phyloP scores from a whole-genome alignment of 192 early-diverging fungal species.

The Rhizophagus clarus region DNA sequence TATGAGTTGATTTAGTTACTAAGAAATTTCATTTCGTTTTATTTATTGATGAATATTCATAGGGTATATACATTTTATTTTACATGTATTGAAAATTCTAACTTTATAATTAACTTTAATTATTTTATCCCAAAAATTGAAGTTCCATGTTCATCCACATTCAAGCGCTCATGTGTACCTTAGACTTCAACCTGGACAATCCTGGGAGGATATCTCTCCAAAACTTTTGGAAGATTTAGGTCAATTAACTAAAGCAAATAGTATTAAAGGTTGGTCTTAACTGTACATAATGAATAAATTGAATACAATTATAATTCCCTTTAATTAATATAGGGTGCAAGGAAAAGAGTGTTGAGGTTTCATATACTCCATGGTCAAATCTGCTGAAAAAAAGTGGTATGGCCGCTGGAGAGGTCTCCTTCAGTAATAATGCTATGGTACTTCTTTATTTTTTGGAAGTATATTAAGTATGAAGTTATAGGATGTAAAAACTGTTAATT shows the following conservation, averaged over 20 bases:
- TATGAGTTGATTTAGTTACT: background rate
- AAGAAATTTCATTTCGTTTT: background rate
- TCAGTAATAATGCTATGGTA: conserved; percentile 71
- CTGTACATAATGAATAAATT: background rate
- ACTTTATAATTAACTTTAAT: background rate
- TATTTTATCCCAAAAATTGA: background rate
- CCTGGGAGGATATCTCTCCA: conserved; percentile 82
- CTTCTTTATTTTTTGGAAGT: background rate
- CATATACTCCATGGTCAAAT: conserved; percentile 93
- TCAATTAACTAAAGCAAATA: conserved; percentile 96
- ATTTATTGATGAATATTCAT: background rate
- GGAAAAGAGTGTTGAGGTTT: conserved; percentile 85
- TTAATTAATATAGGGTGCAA: conserved; percentile 71
- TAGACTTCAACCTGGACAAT: conserved; percentile 64
- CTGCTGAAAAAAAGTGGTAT: conserved; percentile 90
- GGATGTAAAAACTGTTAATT: background rate
- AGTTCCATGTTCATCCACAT: conserved; percentile 98
- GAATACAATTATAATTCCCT: background rate
- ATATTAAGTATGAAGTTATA: background rate
- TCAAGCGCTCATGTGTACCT: conserved; percentile 98
- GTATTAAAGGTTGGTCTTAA: conserved; percentile 75
- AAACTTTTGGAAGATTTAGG: conserved; percentile 80
- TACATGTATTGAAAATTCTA: background rate
- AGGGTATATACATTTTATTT: background rate
- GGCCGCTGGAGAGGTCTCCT: conserved; percentile 96